Conservation (phyloP, 2,329 filamentous ascomycete genomes). For the Talaromyces amestolkiae region DNA sequence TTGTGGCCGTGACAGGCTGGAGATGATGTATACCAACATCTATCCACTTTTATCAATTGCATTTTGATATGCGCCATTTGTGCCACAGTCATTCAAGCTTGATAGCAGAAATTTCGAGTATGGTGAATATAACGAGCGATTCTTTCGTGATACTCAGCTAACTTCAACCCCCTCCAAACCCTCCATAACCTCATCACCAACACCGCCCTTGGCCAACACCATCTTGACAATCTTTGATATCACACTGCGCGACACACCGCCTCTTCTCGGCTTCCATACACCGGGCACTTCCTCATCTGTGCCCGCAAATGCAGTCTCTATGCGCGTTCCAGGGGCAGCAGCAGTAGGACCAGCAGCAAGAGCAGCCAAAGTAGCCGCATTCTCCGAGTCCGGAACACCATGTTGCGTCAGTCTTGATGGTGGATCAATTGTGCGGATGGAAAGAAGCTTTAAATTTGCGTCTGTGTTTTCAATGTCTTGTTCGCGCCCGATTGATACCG, state of each 20-base stretch:
- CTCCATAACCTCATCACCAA: constrained; percentile 81
- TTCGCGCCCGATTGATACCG: constrained; percentile 67
- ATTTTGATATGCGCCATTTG: background rate
- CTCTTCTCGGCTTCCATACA: constrained; percentile 82
- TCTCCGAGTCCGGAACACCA: constrained; percentile 64
- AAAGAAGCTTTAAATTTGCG: constrained; percentile 56
- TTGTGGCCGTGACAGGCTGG: background rate
- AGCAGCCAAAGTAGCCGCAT: constrained; percentile 51
- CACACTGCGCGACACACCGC: constrained; percentile 73
- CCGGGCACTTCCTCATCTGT: constrained; percentile 57
- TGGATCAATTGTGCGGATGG: constrained; percentile 71
- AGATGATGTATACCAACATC: background rate
- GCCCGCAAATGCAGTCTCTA: constrained; percentile 51
- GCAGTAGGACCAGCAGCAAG: constrained; percentile 38
- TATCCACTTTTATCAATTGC: background rate
- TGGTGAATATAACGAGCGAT: background rate
- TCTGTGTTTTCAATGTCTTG: constrained; percentile 18
- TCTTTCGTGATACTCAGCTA: constrained; percentile 42
- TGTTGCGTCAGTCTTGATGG: constrained; percentile 70
- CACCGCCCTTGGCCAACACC: constrained; percentile 72
- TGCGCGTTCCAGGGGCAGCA: constrained; percentile 42
- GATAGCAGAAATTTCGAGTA: background rate
- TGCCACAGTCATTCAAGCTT: background rate
- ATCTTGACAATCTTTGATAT: constrained; percentile 73
- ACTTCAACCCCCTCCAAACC: constrained; percentile 70